Evolutionary conservation across 148 eudicot genomes (phyloP).

Genomic region (Pouteria glomerata): DNA sequence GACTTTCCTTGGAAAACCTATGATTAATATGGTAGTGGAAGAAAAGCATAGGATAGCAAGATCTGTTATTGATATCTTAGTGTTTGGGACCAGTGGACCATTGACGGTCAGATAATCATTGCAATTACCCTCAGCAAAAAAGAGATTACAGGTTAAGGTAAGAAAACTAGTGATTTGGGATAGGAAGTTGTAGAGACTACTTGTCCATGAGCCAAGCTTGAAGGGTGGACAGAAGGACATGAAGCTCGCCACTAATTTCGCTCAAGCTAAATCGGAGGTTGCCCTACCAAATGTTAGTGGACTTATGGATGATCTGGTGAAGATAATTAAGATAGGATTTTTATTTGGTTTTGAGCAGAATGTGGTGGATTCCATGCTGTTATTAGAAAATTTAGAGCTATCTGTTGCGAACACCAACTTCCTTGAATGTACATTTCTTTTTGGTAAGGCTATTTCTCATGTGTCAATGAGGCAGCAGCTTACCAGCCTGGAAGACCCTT

Average conservation of each 20-base stretch:
- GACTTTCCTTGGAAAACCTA: constrained; percentile 9
- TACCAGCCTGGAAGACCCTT: background rate
- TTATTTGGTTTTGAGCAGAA: constrained; percentile 10
- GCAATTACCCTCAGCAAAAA: constrained; percentile 9
- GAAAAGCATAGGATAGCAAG: constrained; percentile 8
- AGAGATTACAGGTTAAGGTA: background rate
- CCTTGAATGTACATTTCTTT: constrained; percentile 5
- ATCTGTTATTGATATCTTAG: constrained; percentile 1
- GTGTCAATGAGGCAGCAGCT: background rate
- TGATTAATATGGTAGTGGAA: constrained; percentile 6
- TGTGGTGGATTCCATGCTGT: constrained; percentile 10
- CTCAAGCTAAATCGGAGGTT: constrained; percentile 6
- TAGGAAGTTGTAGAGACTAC: constrained; percentile 1
- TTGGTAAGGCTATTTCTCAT: background rate
- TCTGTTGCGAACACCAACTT: constrained; percentile 1
- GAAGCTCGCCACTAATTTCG: background rate
- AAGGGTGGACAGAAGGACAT: background rate
- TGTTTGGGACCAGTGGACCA: background rate
- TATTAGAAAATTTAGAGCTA: constrained; percentile 13
- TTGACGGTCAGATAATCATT: background rate
- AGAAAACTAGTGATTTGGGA: constrained; percentile 15
- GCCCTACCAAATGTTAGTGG: constrained; percentile 8
- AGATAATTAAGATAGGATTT: constrained; percentile 12
- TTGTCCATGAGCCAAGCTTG: constrained; percentile 14
- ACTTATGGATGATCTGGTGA: background rate